A percentile compares a stretch with the other conserved stretches of the same genome.
Evolutionary conservation across 495 filamentous ascomycete species (phyloP).

Genomic region (Stereocaulon alpinum): DNA sequence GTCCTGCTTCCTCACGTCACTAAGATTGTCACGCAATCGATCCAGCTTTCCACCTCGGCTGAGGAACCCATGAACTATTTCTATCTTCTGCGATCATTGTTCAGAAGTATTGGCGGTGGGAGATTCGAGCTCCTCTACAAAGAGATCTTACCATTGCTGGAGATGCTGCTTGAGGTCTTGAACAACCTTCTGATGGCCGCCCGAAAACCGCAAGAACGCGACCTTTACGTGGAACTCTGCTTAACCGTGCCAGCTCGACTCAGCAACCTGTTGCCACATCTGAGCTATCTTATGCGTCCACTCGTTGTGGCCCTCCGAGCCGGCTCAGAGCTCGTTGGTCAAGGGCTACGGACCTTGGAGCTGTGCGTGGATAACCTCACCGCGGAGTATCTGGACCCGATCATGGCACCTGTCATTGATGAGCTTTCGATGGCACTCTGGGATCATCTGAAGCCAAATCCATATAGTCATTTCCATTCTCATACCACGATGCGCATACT

Average conservation of each 20-base stretch:
- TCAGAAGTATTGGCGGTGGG: constrained; percentile 92
- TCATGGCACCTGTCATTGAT: constrained; percentile 98
- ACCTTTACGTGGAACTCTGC: constrained; percentile 93
- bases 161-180: constrained; percentile 94
- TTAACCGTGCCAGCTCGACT: constrained; percentile 91
- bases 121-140: constrained; percentile 97
- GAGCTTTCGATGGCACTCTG: constrained; percentile 95
- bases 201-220: constrained; percentile 77
- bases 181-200: constrained; percentile 87
- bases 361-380: constrained; percentile 97
- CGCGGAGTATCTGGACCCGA: constrained; percentile 93
- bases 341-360: constrained; percentile 87
- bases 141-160: constrained; percentile 87
- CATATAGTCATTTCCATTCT: constrained; percentile 92
- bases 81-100: constrained; percentile 79
- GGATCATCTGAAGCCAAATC: constrained; percentile 83
- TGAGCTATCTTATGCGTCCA: constrained; percentile 94
- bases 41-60: constrained; percentile 87
- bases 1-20: constrained; percentile 91
- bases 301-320: constrained; percentile 88
- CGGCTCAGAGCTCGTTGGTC: constrained; percentile 85
- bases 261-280: constrained; percentile 91
- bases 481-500: constrained; percentile 98
- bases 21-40: constrained; percentile 91
- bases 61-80: constrained; percentile 99